These are phyloP conservation scores for Otatea glauca DNA, from an alignment of 176 grass and related monocot species.

Conservation along the genomic window DNA sequence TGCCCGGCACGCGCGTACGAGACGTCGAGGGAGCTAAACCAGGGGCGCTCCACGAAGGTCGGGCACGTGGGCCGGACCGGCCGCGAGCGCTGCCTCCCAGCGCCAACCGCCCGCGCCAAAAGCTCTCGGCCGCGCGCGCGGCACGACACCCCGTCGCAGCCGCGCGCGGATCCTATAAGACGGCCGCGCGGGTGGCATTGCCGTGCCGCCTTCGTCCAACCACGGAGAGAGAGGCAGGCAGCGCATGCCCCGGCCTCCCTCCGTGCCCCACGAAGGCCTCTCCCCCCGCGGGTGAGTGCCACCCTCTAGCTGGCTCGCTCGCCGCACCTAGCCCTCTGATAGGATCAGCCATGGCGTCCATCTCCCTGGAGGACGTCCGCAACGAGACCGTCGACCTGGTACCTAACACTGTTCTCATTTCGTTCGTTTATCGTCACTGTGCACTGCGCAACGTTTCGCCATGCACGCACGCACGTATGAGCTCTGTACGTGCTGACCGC, in stretches of 20 bases:
- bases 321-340: not conserved
- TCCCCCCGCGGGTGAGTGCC: not conserved
- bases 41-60: constrained; percentile 28
- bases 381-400: constrained; percentile 64
- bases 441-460: not conserved
- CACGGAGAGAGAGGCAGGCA: constrained; percentile 53
- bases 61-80: not conserved
- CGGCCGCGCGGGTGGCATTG: not conserved
- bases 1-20: not conserved
- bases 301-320: not conserved
- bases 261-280: constrained; percentile 42
- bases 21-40: not conserved
- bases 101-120: not conserved
- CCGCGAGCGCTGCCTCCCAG: not conserved
- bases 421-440: not conserved
- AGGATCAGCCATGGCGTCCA: constrained; percentile 56
- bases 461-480: not conserved
- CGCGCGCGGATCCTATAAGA: constrained; percentile 29
- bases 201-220: constrained; percentile 22
- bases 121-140: not conserved
- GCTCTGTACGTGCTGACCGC: not conserved
- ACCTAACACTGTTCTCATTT: not conserved
- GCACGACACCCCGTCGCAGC: not conserved
- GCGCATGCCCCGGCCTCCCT: constrained; percentile 46
- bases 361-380: constrained; percentile 59